These are phyloP conservation scores for Bruguiera hainesii DNA, from an alignment of 441 rosid genomes.

Conservation along the genomic window DNA sequence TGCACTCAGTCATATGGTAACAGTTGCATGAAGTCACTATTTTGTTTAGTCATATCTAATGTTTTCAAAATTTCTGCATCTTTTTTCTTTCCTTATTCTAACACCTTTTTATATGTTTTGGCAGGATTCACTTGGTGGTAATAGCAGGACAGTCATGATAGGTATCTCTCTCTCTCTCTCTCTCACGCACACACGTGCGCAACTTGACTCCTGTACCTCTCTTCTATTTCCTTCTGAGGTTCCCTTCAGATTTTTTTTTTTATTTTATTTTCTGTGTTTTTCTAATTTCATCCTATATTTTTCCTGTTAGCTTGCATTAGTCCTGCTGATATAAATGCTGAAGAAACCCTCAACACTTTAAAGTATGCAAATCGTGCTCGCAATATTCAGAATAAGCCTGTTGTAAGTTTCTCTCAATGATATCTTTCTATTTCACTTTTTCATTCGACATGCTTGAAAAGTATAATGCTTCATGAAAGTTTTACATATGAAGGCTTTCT, in stretches of 20 bases:
- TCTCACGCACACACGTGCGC: background rate
- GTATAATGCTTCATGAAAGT: conserved; percentile 6
- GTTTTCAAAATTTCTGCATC: background rate
- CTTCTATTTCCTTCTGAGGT: conserved; percentile 12
- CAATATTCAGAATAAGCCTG: conserved; percentile 93
- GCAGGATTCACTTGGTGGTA: conserved; percentile 99
- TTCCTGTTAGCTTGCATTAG: conserved; percentile 82
- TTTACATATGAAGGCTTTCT: conserved; percentile 10
- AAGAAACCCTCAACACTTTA: conserved; percentile 96
- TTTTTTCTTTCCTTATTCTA: conserved; percentile 11
- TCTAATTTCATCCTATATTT: background rate
- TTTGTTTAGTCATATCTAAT: background rate
- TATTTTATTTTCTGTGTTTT: background rate
- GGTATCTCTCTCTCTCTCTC: conserved; percentile 39
- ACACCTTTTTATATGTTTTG: conserved; percentile 13
- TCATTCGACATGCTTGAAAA: background rate
- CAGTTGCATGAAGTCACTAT: background rate
- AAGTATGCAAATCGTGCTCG: conserved; percentile 99
- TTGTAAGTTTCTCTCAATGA: conserved; percentile 53
- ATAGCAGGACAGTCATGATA: conserved; percentile 98
- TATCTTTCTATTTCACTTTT: conserved; percentile 6
- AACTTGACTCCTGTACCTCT: background rate
- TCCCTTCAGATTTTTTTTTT: background rate
- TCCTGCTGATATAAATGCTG: conserved; percentile 98
- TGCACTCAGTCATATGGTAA: conserved; percentile 2